A percentile compares a stretch with the other conserved stretches of the same genome.
Conservation (phyloP, 2,329 filamentous ascomycete species). For the Helotiales sp. region DNA sequence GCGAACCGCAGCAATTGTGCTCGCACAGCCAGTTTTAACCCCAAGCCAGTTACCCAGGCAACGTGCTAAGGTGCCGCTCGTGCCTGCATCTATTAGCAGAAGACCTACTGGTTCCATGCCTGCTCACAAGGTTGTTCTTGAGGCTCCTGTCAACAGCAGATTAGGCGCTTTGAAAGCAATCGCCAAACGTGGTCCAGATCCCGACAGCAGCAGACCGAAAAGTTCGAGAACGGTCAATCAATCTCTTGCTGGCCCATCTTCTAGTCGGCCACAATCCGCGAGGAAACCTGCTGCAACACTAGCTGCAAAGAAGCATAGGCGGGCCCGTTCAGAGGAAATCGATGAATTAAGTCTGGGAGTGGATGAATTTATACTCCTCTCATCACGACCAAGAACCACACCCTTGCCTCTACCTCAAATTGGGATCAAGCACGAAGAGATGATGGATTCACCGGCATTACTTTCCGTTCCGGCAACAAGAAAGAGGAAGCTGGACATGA, state of each 20-base stretch:
- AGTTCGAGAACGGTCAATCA: neutral
- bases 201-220: neutral
- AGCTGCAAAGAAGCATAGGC: neutral
- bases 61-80: neutral
- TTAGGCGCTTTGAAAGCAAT: neutral
- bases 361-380: conserved; percentile 35
- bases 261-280: neutral
- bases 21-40: neutral
- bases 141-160: neutral
- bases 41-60: neutral
- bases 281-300: conserved; percentile 1
- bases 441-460: conserved; percentile 1
- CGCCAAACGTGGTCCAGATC: neutral
- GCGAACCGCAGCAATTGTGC: neutral
- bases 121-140: neutral
- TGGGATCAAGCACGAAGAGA: conserved; percentile 30
- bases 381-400: conserved; percentile 27
- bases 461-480: conserved; percentile 11
- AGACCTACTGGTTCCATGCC: neutral
- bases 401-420: conserved; percentile 15
- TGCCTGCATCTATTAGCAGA: neutral
- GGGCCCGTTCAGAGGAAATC: conserved; percentile 29
- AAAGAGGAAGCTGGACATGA: conserved; percentile 31
- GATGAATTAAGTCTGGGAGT: conserved; percentile 39
- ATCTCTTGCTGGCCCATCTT: neutral